phyloP scores from a whole-genome alignment of 306 rosid genomes.

The Dalbergia cultrata region DNA sequence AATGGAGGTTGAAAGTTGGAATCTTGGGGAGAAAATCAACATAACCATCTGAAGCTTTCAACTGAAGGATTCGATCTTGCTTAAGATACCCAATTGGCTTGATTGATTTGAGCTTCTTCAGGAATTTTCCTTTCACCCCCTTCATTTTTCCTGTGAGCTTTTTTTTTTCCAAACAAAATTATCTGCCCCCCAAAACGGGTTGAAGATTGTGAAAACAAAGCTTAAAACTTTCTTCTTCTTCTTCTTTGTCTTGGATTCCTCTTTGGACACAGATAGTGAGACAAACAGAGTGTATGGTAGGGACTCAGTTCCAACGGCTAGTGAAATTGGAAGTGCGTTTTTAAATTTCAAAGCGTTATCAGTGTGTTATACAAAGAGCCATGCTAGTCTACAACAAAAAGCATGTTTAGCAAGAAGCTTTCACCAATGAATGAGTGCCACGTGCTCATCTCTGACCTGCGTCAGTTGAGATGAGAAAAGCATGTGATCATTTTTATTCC shows the following conservation, averaged over 20 bases:
- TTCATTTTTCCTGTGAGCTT: conserved; percentile 49
- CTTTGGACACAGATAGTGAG: background rate
- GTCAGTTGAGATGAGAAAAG: no score
- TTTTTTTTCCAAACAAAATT: conserved; percentile 1
- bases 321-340: background rate
- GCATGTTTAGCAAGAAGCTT: no score
- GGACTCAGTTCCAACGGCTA: conserved; percentile 56
- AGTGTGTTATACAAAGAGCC: background rate
- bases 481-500: no score
- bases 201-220: conserved; percentile 4
- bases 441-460: background rate
- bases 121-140: conserved; percentile 75
- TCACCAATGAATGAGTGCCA: background rate
- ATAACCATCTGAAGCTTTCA: conserved; percentile 65
- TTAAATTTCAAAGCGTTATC: conserved; percentile 28
- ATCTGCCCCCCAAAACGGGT: conserved; percentile 1
- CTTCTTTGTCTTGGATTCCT: conserved; percentile 31
- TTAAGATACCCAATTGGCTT: conserved; percentile 63
- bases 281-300: background rate
- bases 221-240: background rate
- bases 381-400: background rate
- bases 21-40: conserved; percentile 52
- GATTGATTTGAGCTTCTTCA: conserved; percentile 89
- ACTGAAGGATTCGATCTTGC: conserved; percentile 78
- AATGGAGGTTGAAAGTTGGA: conserved; percentile 37